A percentile compares a stretch with the other conserved stretches of the same genome.
These are phyloP conservation scores for Aspergillus persii DNA, from an alignment of 2,329 filamentous ascomycete genomes.

Conservation along the genomic window DNA sequence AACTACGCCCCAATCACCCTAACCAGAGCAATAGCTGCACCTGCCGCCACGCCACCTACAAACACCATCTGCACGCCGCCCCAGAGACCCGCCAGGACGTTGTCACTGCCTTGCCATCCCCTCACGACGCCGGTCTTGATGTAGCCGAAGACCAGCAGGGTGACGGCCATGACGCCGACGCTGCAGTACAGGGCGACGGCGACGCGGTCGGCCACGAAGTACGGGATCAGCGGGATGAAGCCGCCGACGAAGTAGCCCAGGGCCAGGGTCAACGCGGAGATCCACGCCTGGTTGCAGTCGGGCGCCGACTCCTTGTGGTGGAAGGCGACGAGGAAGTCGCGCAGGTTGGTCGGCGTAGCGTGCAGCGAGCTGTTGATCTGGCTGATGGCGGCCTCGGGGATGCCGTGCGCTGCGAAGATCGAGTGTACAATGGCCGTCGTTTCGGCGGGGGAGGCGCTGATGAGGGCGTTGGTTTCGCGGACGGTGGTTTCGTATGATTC, in stretches of 20 bases:
- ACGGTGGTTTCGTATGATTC: constrained; percentile 48
- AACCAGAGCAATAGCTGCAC: constrained; percentile 63
- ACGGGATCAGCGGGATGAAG: constrained; percentile 68
- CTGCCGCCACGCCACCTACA: constrained; percentile 64
- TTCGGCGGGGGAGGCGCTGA: constrained; percentile 36
- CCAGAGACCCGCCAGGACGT: constrained; percentile 54
- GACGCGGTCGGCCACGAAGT: constrained; percentile 57
- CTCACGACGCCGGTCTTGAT: constrained; percentile 46
- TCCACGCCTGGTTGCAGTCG: constrained; percentile 46
- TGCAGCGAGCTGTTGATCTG: constrained; percentile 39
- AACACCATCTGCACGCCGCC: constrained; percentile 64
- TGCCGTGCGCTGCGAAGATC: constrained; percentile 42
- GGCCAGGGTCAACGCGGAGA: constrained; percentile 64
- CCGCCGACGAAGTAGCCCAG: constrained; percentile 69
- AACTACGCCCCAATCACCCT: constrained; percentile 47
- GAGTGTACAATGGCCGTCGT: constrained; percentile 40
- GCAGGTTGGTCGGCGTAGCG: constrained; percentile 38
- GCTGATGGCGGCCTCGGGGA: constrained; percentile 36
- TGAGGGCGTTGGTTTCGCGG: constrained; percentile 42
- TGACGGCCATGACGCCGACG: constrained; percentile 43
- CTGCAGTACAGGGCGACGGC: constrained; percentile 50
- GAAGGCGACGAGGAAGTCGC: constrained; percentile 50
- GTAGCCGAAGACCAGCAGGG: constrained; percentile 43
- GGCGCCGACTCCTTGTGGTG: constrained; percentile 47
- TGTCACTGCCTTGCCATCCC: constrained; percentile 45